A percentile compares a stretch with the other conserved stretches of the same genome.
Evolutionary conservation across 2,329 filamentous ascomycete species (phyloP).

Genomic region (Graphilbum sp.): DNA sequence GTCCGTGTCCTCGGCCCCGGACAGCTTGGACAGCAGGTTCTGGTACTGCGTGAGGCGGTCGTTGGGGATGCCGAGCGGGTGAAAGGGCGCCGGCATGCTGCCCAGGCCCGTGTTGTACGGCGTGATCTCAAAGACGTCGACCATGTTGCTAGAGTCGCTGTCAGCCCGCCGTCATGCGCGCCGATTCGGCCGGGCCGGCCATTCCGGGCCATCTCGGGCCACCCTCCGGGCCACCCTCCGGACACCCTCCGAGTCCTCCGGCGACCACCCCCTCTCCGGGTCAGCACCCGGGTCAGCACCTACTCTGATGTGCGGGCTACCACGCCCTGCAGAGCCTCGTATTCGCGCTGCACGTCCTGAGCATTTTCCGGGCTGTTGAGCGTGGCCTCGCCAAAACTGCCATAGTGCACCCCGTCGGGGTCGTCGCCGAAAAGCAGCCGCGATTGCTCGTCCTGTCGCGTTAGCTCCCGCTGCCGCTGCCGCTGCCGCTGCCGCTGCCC

Average conservation of each 20-base stretch:
- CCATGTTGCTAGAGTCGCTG: constrained; percentile 41
- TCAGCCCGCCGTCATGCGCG: not conserved
- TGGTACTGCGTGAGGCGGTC: constrained; percentile 41
- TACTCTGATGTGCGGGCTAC: constrained; percentile 51
- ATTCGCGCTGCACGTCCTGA: constrained; percentile 45
- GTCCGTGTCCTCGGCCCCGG: constrained; percentile 25
- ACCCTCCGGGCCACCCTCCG: no score
- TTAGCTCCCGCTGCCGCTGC: not conserved
- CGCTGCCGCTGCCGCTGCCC: no score
- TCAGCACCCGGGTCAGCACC: no score
- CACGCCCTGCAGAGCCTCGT: constrained; percentile 46
- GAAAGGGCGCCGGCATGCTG: constrained; percentile 21
- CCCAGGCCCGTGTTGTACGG: constrained; percentile 28
- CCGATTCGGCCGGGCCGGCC: not conserved
- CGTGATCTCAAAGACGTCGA: constrained; percentile 50
- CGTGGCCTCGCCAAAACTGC: constrained; percentile 42
- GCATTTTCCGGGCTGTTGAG: constrained; percentile 40
- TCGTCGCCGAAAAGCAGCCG: constrained; percentile 47
- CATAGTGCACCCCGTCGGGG: constrained; percentile 40
- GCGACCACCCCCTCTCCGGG: no score
- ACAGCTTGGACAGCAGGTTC: constrained; percentile 43
- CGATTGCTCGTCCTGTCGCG: constrained; percentile 32
- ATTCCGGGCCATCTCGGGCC: not conserved
- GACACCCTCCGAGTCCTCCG: no score
- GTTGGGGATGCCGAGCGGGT: constrained; percentile 37